Base-by-base conservation (phyloP, 257 asterid genomes). In the Plantago elongata region DNA sequence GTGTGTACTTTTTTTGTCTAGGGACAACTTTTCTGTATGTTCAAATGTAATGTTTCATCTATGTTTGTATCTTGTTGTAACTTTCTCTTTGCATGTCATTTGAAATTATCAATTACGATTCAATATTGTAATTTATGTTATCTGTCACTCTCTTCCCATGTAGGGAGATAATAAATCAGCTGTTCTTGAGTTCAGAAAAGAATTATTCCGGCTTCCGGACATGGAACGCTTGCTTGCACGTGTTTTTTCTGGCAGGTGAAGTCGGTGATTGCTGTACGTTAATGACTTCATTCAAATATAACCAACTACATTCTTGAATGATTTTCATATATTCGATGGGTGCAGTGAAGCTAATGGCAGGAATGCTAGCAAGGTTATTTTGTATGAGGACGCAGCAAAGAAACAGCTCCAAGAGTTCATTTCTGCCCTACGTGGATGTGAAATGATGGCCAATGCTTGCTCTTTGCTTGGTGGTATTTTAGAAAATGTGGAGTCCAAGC, bases 141-240 rank as follows among this genome's bases (percentile, higher is more conserved):
- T 37, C 40, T 1, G 5, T 54, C 16, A 57, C 50, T 16, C n/a
- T 17, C 13, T 70, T 38, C 29, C 55, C 60, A 76, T 71, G 54
- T 61, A 89, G 97, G 96, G 90, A 69, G 70, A 57, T 45, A 83
- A 86, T 76, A 78, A 59, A 64, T 84, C 89, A 63, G 54, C 68
- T 58, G 95, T 79, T 55, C 85, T 87, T 67, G 83, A 78, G 78
- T 92, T 92, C 64, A 79, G 97, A 74, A 92, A 84, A 73, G 95
- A 92, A 79, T 52, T 92, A 67, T 80, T 88, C 65, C 79, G 76
- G 78, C 89, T 92, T 58, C 97, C 96, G 0, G 99, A 92, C 71
- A 84, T 92, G 96, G 99, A 92, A 67, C 86, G 97, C 61, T 75
- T 84, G 79, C 89, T 92, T 72, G 93, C 99, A 22, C 95, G 90